Conservation (phyloP, 2,329 filamentous ascomycete species). For the Penicillium capsulatum region DNA sequence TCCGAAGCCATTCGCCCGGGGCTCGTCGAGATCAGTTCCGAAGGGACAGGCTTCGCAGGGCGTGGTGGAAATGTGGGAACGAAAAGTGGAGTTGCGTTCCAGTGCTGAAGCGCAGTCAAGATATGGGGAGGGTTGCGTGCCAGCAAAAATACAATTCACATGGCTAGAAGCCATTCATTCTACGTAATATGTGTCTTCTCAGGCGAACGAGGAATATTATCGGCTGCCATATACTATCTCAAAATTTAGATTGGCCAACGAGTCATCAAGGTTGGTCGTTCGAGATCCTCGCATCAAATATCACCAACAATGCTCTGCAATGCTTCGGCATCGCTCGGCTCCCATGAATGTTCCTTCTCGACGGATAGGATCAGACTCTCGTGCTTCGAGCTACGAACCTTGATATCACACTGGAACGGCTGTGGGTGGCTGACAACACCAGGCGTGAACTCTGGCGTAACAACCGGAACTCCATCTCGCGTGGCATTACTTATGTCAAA, state of each 20-base stretch:
- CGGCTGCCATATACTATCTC: too few relatives aligned
- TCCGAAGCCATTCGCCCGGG: conserved; percentile 61
- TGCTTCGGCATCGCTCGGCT: conserved; percentile 4
- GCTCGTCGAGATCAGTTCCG: conserved; percentile 72
- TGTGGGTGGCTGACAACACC: conserved; percentile 32
- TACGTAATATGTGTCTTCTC: too few relatives aligned
- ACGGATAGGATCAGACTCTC: conserved; percentile 2
- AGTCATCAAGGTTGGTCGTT: too few relatives aligned
- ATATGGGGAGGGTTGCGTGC: too few relatives aligned
- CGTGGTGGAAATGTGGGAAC: conserved; percentile 79
- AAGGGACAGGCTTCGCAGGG: conserved; percentile 89
- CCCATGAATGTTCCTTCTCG: conserved; percentile 3
- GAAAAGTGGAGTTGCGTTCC: conserved; percentile 74
- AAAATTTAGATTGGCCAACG: too few relatives aligned
- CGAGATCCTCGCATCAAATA: too few relatives aligned
- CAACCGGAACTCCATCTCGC: too few relatives aligned
- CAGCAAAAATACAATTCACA: neutral
- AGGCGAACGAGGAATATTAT: too few relatives aligned
- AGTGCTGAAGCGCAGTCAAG: conserved; percentile 55
- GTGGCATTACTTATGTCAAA: too few relatives aligned
- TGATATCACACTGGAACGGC: conserved; percentile 7
- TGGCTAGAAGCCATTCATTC: too few relatives aligned
- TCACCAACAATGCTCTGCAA: too few relatives aligned
- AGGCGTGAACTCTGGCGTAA: conserved; percentile 37
- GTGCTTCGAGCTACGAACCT: conserved; percentile 1